A percentile compares a stretch with the other conserved stretches of the same genome.
phyloP scores from a whole-genome alignment of 2,329 filamentous ascomycete genomes.

The Scedosporium apiospermum region DNA sequence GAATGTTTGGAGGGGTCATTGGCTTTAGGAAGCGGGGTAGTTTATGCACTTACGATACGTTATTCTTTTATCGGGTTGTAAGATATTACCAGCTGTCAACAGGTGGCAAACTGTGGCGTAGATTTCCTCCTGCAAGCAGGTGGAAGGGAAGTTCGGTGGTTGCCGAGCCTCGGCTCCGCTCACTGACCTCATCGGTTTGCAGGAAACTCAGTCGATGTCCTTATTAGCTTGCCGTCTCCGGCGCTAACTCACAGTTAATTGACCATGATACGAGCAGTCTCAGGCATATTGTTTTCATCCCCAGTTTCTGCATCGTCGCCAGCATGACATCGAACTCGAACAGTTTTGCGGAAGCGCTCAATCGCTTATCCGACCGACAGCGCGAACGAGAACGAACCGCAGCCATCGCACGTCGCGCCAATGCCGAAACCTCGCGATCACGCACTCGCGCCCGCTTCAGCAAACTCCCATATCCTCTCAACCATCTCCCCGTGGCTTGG shows the following conservation, averaged over 20 bases:
- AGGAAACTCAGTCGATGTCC: not conserved
- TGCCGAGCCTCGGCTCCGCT: constrained; percentile 4
- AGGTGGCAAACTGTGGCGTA: not conserved
- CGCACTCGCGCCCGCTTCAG: constrained; percentile 44
- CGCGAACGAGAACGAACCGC: constrained; percentile 59
- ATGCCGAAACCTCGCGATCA: constrained; percentile 29
- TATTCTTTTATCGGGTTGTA: not conserved
- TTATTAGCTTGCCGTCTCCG: not conserved
- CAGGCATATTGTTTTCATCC: not conserved
- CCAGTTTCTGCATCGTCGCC: constrained; percentile 10
- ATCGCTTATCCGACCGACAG: constrained; percentile 74
- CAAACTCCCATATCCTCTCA: constrained; percentile 53
- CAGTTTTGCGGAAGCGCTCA: constrained; percentile 82
- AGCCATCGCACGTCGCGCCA: constrained; percentile 44
- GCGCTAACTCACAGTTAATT: not conserved
- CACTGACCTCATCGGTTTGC: not conserved
- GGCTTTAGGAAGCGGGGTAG: not conserved
- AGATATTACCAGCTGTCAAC: not conserved
- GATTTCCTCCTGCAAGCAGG: not conserved
- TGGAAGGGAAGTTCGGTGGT: not conserved
- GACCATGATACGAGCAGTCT: not conserved
- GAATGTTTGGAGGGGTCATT: constrained; percentile 1
- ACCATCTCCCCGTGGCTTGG: constrained; percentile 54
- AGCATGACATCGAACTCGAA: constrained; percentile 40
- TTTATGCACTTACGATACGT: not conserved